phyloP scores from a whole-genome alignment of 2,329 filamentous ascomycete species.

The Penicillium fuscoglaucum region DNA sequence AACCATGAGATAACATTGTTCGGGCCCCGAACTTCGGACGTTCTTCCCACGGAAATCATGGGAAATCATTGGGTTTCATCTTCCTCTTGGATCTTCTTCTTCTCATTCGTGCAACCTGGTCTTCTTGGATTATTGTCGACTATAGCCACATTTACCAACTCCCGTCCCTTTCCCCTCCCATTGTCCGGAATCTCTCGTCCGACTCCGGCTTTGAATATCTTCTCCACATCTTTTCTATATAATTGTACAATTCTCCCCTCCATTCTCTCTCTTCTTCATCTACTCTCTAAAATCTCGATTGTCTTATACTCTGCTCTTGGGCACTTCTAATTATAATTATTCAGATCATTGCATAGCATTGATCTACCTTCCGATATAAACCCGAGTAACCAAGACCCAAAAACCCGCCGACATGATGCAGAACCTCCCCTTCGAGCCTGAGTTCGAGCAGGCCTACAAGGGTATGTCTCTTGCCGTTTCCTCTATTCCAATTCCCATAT shows the following conservation, averaged over 20 bases:
- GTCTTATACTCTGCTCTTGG: constrained; percentile 15
- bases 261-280: constrained; percentile 17
- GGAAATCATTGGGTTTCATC: constrained; percentile 6
- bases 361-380: background rate
- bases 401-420: constrained; percentile 60
- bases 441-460: constrained; percentile 98
- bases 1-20: constrained; percentile 35
- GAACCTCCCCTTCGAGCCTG: constrained; percentile 82
- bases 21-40: constrained; percentile 38
- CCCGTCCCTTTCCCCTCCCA: constrained; percentile 10
- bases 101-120: constrained; percentile 16
- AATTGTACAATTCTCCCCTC: constrained; percentile 22
- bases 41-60: constrained; percentile 21
- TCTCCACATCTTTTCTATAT: constrained; percentile 23
- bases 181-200: constrained; percentile 29
- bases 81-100: constrained; percentile 1
- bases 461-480: constrained; percentile 55
- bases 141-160: constrained; percentile 11
- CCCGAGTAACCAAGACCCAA: constrained; percentile 10
- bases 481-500: background rate
- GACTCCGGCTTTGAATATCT: constrained; percentile 32
- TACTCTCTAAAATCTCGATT: constrained; percentile 3
- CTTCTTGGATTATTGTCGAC: constrained; percentile 10
- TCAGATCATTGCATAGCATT: constrained; percentile 7
- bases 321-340: constrained; percentile 2